These are phyloP conservation scores for Blastocystis hominis DNA, from an alignment of 352 stramenopile genomes.

Conservation along the genomic window DNA sequence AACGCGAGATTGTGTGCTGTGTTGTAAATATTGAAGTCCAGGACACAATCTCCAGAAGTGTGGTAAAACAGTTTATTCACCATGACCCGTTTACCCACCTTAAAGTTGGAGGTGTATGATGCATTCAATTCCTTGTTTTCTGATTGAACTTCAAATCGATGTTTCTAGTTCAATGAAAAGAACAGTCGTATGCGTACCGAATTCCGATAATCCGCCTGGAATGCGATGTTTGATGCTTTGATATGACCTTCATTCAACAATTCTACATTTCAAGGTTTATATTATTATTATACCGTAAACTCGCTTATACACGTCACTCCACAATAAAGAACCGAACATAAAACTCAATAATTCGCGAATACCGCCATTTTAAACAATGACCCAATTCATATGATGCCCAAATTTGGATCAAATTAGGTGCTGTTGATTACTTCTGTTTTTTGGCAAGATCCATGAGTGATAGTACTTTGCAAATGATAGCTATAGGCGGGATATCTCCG, in stretches of 20 bases:
- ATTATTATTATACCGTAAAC: neutral
- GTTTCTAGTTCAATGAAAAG: neutral
- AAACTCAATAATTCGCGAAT: too few species aligned
- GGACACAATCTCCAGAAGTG: neutral
- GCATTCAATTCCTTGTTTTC: neutral
- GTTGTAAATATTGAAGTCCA: neutral
- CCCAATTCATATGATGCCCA: neutral
- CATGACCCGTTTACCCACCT: neutral
- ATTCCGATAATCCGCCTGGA: neutral
- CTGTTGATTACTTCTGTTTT: neutral
- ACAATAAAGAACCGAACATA: too few species aligned
- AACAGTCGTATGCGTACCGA: neutral
- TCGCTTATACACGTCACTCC: too few species aligned
- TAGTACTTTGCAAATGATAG: neutral
- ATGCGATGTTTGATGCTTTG: neutral
- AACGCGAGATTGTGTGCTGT: neutral
- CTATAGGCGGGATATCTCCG: neutral
- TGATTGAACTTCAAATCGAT: neutral
- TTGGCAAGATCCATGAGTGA: neutral
- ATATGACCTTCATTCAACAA: conserved; percentile 20
- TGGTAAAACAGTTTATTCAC: conserved; percentile 32
- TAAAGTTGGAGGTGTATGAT: neutral
- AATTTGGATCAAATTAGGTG: neutral
- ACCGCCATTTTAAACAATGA: neutral
- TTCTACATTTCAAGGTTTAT: neutral